These are phyloP conservation scores for Closterium sp. DNA, from an alignment of 139 green algal species.

Conservation along the genomic window DNA sequence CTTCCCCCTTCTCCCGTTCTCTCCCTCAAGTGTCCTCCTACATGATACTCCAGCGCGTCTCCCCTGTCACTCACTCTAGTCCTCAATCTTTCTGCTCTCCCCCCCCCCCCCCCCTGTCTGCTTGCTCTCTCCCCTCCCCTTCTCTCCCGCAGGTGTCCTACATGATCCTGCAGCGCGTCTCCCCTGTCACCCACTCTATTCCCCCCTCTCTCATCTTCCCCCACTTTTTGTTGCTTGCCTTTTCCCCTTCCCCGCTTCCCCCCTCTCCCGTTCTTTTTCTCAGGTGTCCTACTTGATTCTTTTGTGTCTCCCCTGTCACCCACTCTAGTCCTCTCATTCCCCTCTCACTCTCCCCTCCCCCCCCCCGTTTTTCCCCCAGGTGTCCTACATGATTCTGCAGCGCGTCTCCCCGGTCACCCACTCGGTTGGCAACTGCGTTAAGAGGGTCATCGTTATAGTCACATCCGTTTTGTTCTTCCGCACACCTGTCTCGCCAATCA, in stretches of 20 bases:
- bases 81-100: too few relatives aligned
- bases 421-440: constrained; percentile 98
- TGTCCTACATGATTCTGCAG: constrained; percentile 84
- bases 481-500: constrained; percentile 78
- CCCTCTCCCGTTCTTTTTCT: not conserved
- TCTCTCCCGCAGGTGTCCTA: constrained; percentile 65
- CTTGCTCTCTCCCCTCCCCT: too few relatives aligned
- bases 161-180: constrained; percentile 84
- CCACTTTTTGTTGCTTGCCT: too few relatives aligned
- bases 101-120: too few relatives aligned
- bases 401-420: constrained; percentile 94
- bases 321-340: not conserved
- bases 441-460: constrained; percentile 95
- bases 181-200: constrained; percentile 26
- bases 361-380: constrained; percentile 18
- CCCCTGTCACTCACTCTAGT: constrained; percentile 6
- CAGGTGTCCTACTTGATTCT: constrained; percentile 83
- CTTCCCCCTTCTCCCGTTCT: not conserved
- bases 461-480: constrained; percentile 87
- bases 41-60: constrained; percentile 86
- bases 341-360: not conserved
- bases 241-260: too few relatives aligned
- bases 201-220: constrained; percentile 93
- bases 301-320: constrained; percentile 62
- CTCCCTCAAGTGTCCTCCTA: constrained; percentile 65